Base-by-base conservation (phyloP, 805 yeast species). In the Saccharomycopsis javanensis region DNA sequence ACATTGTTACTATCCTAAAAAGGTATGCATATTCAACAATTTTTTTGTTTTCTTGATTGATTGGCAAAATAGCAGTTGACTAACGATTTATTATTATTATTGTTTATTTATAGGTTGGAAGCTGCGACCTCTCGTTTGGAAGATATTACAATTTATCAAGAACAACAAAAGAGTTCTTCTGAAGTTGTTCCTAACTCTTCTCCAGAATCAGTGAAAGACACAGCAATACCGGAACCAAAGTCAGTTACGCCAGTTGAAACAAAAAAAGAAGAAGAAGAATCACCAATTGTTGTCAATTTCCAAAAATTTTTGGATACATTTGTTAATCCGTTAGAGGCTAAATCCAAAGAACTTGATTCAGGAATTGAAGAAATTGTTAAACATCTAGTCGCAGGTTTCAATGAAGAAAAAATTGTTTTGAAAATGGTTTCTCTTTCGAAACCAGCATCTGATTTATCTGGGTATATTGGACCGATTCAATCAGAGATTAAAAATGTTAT, bases 51-150 rank as follows among this genome's bases (percentile, higher is more conserved):
- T 10, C 23, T 25, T 10, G n/a, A 6, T n/a, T 5, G 1, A 8
- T 33, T 28, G 4, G 5, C 15, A 51, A 1, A 20, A 11, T 20
- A 10, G 6, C 16, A 37, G 33, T 15, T n/a, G 27, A 33, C 15
- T 33, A 28, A 31, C 53, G 5, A 31, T 25, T 13, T 34, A 28
- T 4, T 28, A 11, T 50, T 16, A 11, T 46, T 25, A 15, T 53
- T 15, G 8, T 20, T 28, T 16, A 15, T n/a, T 35, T 23, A 68
- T 66, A 79, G 96, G 63, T 79, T 90, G 64, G 97, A 90, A 70
- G 92, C 96, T 15, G 97, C 97, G 35, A 88, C 97, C 8, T 85
- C 96, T 5, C 82, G 97, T 53, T 80, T 90, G 64, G 97, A 90
- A 67, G 97, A 90, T 69, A 82, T 90, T 51, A 88, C 95, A 31